phyloP scores from a whole-genome alignment of 257 asterid species.

The Vinca minor region DNA sequence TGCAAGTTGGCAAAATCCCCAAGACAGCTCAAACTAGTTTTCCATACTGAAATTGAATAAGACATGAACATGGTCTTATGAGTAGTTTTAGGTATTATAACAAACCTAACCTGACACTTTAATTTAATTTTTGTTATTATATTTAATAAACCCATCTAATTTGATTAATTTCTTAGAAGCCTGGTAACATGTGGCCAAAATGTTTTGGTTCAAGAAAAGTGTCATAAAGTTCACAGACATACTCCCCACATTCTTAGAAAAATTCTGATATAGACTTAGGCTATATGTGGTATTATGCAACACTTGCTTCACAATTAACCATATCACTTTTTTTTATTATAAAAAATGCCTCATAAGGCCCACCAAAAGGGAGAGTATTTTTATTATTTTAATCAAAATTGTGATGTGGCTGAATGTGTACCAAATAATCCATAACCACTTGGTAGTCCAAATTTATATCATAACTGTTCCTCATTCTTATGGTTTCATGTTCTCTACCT shows the following conservation, averaged over 20 bases:
- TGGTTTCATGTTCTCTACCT: too few relatives aligned
- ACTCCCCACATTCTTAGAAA: constrained; percentile 15
- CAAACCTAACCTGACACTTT: background rate
- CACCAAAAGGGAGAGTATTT: too few relatives aligned
- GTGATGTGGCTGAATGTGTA: too few relatives aligned
- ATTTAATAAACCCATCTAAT: background rate
- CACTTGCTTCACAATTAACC: too few relatives aligned
- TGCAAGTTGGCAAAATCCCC: background rate
- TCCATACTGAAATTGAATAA: background rate
- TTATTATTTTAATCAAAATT: too few relatives aligned
- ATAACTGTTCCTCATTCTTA: too few relatives aligned
- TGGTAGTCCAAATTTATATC: too few relatives aligned
- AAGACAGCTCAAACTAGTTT: background rate
- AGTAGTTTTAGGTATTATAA: background rate
- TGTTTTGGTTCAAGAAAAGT: constrained; percentile 23
- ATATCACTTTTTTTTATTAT: too few relatives aligned
- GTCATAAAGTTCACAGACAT: constrained; percentile 34
- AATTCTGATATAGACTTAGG: too few relatives aligned
- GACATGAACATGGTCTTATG: constrained; percentile 1
- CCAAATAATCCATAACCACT: too few relatives aligned
- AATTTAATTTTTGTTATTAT: background rate
- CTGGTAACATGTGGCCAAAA: constrained; percentile 15
- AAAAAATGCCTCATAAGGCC: too few relatives aligned
- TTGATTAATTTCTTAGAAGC: background rate
- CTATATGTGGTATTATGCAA: too few relatives aligned